Percentiles rank a stretch among this genome's conserved stretches.
These are phyloP conservation scores for Termitomyces titanicus DNA, from an alignment of 768 basidiomycete species.

Conservation along the genomic window DNA sequence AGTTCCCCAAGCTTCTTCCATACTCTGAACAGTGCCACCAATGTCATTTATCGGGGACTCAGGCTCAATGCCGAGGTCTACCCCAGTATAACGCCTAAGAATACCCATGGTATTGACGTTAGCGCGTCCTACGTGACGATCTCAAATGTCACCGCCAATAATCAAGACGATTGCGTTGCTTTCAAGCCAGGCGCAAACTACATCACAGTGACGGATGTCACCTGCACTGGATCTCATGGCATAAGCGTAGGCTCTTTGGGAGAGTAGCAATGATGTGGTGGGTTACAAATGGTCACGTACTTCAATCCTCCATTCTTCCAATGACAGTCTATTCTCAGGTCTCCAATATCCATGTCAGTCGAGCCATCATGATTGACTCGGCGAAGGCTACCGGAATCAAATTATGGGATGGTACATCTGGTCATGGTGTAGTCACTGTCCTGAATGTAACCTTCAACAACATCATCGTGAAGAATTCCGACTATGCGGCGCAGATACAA, in stretches of 20 bases:
- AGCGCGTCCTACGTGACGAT: slow-evolving; percentile 24
- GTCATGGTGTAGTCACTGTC: slow-evolving; percentile 25
- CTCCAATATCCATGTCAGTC: slow-evolving; percentile 21
- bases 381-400: slow-evolving; percentile 29
- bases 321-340: slow-evolving; percentile 10
- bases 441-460: slow-evolving; percentile 25
- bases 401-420: slow-evolving; percentile 23
- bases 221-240: slow-evolving; percentile 27
- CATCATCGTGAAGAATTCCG: slow-evolving; percentile 25
- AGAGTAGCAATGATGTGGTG: slow-evolving; percentile 14
- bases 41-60: slow-evolving; percentile 20
- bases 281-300: not conserved
- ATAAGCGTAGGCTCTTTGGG: slow-evolving; percentile 26
- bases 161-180: slow-evolving; percentile 28
- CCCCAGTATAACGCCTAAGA: slow-evolving; percentile 21
- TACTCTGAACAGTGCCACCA: slow-evolving; percentile 22
- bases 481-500: slow-evolving; percentile 30
- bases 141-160: slow-evolving; percentile 19
- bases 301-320: not conserved
- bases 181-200: slow-evolving; percentile 26
- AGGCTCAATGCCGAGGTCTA: slow-evolving; percentile 23
- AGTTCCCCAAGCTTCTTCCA: slow-evolving; percentile 24
- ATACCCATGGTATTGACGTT: slow-evolving; percentile 29
- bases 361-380: slow-evolving; percentile 25
- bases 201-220: slow-evolving; percentile 23